Conservation (phyloP, 768 basidiomycete genomes). For the Exsudoporus frostii region DNA sequence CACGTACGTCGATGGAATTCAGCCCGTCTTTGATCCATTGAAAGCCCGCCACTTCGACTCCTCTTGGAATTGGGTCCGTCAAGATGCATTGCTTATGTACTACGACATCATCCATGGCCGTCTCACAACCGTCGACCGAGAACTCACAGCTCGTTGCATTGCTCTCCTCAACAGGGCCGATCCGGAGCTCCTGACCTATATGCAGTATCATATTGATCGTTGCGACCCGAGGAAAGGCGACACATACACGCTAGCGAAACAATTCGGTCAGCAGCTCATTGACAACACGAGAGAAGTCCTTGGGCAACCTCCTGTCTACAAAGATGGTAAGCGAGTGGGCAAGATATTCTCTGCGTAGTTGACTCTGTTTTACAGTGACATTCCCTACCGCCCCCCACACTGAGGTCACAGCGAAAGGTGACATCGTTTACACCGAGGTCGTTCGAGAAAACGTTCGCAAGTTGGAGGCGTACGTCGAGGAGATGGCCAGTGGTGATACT, state of each 20-base stretch:
- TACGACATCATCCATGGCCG: conserved; percentile 98
- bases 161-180: conserved; percentile 97
- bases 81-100: conserved; percentile 94
- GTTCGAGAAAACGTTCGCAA: conserved; percentile 96
- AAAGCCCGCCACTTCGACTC: conserved; percentile 99
- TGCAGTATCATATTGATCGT: conserved; percentile 92
- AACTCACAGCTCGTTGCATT: conserved; percentile 96
- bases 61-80: conserved; percentile 99
- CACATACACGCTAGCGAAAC: conserved; percentile 92
- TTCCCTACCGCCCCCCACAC: conserved; percentile 98
- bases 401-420: conserved; percentile 89
- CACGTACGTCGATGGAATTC: conserved; percentile 88
- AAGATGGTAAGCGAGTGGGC: conserved; percentile 70
- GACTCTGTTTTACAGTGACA: conserved; percentile 56
- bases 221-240: conserved; percentile 81
- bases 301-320: conserved; percentile 84
- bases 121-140: conserved; percentile 90
- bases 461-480: conserved; percentile 94
- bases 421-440: conserved; percentile 92
- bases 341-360: background rate
- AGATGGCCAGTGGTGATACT: conserved; percentile 96
- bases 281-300: conserved; percentile 89
- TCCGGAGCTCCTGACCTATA: conserved; percentile 85
- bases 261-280: conserved; percentile 93
- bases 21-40: conserved; percentile 89